Evolutionary conservation across 371 early-diverging fungal genomes (phyloP), one percentile per base, ranked within the genome.

Genomic region (Coemansia sp.): DNA sequence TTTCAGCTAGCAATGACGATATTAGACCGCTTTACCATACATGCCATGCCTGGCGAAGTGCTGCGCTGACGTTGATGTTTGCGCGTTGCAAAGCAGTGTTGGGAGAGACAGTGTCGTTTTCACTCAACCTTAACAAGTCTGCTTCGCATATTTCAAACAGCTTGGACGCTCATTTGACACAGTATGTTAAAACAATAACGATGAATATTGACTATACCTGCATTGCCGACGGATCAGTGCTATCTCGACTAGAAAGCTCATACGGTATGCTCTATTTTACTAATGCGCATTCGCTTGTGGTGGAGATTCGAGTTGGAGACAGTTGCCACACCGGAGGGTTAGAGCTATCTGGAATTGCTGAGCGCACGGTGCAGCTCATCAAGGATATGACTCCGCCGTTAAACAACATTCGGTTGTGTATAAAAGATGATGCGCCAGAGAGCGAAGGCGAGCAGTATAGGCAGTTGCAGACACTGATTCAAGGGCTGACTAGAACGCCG

Each of bases 11-110:
- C 57, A 34, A 39, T 37, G 57, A 34, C 22, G 57, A 57, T 8
- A 21, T 57, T 6, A 57, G 29, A 3, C 4, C 31, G 22, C 37
- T 57, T 16, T 57, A 57, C 21, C 37, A 37, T 18, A 57, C 57
- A 11, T 57, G 57, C 24, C 57, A 13, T 13, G 57, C 57, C 37
- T 57, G 57, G 57, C 57, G 57, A 16, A n/a, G n/a, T 6, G 37
- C 37, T 34, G 57, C 57, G 5, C 37, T 57, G 57, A 13, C 22
- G 37, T 18, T 57, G 21, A 57, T 57, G 57, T 57, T 57, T 31
- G 31, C 57, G 7, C 57, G 57, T 11, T 57, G 57, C 57, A 31
- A 5, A 1, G 37, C 21, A 3, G 34, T 57, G 18, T 37, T 57
- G 57, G 37, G 57, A 4, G 18, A 57, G 21, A 31, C 2, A 4